A percentile compares a stretch with the other conserved stretches of the same genome.
Conservation (phyloP, 148 eudicot species). For the Amaranthus cruentus region DNA sequence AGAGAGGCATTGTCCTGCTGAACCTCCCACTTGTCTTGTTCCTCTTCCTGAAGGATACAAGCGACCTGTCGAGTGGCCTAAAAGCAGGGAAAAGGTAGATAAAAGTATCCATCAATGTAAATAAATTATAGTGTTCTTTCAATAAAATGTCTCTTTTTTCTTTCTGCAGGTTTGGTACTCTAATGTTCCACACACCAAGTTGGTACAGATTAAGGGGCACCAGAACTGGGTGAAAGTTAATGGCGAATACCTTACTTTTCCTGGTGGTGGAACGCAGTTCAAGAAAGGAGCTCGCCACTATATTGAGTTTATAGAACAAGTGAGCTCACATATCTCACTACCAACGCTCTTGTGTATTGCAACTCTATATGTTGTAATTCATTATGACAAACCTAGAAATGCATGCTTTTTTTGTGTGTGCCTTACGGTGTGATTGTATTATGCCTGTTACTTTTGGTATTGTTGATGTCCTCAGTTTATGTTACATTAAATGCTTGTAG, state of each 20-base stretch:
- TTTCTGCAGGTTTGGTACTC: conserved; percentile 80
- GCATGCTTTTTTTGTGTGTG: not conserved
- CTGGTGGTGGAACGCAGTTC: conserved; percentile 99
- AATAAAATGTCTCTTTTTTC: conserved; percentile 1
- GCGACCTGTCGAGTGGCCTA: conserved; percentile 76
- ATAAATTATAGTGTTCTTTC: not conserved
- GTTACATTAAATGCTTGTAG: not conserved
- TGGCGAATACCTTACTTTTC: conserved; percentile 90
- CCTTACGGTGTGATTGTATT: not conserved
- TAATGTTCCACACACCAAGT: conserved; percentile 89
- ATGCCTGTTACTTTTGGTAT: not conserved
- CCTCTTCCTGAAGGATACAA: conserved; percentile 86
- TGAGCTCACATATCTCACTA: conserved; percentile 21
- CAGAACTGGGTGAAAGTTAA: conserved; percentile 96
- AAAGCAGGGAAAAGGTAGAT: conserved; percentile 78
- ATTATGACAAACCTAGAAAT: not conserved
- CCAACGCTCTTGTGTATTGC: not conserved
- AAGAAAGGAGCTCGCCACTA: conserved; percentile 96
- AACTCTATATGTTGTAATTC: not conserved
- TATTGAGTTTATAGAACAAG: conserved; percentile 80
- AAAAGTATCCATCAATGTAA: not conserved
- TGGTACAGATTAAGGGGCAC: conserved; percentile 78
- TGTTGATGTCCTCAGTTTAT: not conserved
- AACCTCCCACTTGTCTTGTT: conserved; percentile 90
- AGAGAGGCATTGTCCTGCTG: conserved; percentile 88